A percentile compares a stretch with the other conserved stretches of the same genome.
phyloP scores from a whole-genome alignment of 179 eudicot species.

The Corrigiola litoralis region DNA sequence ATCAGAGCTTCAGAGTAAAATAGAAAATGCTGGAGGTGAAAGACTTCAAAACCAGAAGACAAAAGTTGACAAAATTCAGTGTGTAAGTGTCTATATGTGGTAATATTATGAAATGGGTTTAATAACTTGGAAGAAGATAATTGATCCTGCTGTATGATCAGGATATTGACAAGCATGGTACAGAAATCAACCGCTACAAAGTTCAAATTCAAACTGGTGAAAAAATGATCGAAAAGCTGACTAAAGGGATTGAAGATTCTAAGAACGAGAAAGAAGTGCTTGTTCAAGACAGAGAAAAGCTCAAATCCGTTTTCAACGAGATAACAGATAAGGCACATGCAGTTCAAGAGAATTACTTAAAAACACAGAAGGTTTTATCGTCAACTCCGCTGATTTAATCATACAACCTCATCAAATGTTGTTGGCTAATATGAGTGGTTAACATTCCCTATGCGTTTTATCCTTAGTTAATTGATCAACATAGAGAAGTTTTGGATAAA shows the following conservation, averaged over 20 bases:
- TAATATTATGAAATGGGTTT: not conserved
- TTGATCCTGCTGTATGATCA: conserved; percentile 20
- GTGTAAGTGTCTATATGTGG: conserved; percentile 53
- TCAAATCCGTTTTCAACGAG: conserved; percentile 57
- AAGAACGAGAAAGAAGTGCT: conserved; percentile 74
- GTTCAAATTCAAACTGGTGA: conserved; percentile 89
- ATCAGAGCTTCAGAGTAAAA: conserved; percentile 71
- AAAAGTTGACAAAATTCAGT: conserved; percentile 72
- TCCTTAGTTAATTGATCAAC: conserved; percentile 78
- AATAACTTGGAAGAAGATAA: not conserved
- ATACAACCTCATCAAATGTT: not conserved
- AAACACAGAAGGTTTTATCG: conserved; percentile 62
- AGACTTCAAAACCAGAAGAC: conserved; percentile 68
- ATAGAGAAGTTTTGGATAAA: conserved; percentile 67
- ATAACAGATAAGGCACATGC: conserved; percentile 74
- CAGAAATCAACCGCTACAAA: conserved; percentile 88
- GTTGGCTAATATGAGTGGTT: conserved; percentile 2
- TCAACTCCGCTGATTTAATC: not conserved
- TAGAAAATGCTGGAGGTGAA: conserved; percentile 98
- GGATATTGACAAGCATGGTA: conserved; percentile 85
- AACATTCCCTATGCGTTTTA: not conserved
- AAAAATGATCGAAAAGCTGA: conserved; percentile 71
- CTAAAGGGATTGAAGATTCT: conserved; percentile 78
- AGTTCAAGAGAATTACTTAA: conserved; percentile 75
- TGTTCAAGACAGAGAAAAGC: conserved; percentile 49